These are phyloP conservation scores for Closterium sp. DNA, from an alignment of 139 green algal species.

Conservation along the genomic window DNA sequence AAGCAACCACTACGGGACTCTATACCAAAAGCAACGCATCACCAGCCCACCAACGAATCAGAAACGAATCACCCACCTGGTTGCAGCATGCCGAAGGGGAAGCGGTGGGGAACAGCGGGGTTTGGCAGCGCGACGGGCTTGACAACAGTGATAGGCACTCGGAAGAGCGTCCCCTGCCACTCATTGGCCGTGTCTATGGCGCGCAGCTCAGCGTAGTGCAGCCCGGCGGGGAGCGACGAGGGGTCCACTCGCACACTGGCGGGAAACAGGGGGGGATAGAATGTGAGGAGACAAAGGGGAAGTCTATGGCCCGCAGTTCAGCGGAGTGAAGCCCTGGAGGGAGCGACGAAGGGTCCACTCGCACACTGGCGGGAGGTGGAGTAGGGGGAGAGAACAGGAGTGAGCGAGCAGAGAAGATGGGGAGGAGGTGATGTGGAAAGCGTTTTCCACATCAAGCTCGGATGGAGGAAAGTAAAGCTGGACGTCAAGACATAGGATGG, in stretches of 20 bases:
- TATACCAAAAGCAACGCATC: too few relatives aligned
- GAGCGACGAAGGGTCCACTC: conserved; percentile 66
- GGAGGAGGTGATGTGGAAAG: too few relatives aligned
- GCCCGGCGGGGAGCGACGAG: conserved; percentile 59
- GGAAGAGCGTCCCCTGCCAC: conserved; percentile 76
- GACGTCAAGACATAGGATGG: too few relatives aligned
- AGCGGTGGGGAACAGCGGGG: not conserved
- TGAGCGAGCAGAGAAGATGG: too few relatives aligned
- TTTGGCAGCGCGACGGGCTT: conserved; percentile 3
- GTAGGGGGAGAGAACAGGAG: too few relatives aligned
- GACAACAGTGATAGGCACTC: conserved; percentile 73
- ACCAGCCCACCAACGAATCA: too few relatives aligned
- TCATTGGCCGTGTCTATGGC: conserved; percentile 57
- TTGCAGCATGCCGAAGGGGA: not conserved
- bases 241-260: conserved; percentile 61
- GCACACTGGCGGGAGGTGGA: not conserved
- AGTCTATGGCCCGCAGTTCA: conserved; percentile 67
- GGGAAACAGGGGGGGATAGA: too few relatives aligned
- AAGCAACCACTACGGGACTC: too few relatives aligned
- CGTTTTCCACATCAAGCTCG: too few relatives aligned
- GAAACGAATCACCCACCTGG: not conserved
- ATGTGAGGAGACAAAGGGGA: too few relatives aligned
- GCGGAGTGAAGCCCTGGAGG: conserved; percentile 75
- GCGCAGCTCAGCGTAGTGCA: conserved; percentile 80
- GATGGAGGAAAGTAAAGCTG: too few relatives aligned